Evolutionary conservation across 108 stramenopile genomes (phyloP), one percentile per base, ranked within the genome.

Genomic region (Cylindrotheca fusiformis): DNA sequence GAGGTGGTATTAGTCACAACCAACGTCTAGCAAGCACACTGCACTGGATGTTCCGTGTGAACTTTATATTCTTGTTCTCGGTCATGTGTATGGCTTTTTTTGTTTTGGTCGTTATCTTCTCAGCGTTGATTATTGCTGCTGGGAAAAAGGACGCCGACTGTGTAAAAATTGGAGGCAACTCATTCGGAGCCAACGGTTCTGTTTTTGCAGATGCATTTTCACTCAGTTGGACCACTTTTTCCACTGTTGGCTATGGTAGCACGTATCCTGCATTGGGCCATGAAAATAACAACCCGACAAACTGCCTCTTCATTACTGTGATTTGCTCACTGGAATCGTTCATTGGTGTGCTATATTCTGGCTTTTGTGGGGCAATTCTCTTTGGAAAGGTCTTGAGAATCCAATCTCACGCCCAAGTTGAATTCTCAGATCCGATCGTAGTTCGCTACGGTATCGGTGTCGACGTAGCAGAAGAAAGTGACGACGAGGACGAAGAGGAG

Each of bases 161-260:
- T 57, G 68, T 81, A 22, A 65, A 63, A 19, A 54, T 76, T 24
- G 72, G 71, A 3, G 75, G 72, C 22, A 52, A 57, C 0, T 45
- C 57, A 18, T 74, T 79, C 61, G 68, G 30, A 17, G 59, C 64
- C 6, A 41, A 6, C 6, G 55, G 26, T 32, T 25, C 53, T 3
- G 46, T 32, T 0, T 91, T 87, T 60, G 72, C 71, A 0, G 90
- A 86, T 79, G 69, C 73, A 12, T 91, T 86, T 48, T 65, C 80
- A 1, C 69, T 91, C 23, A 86, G 84, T 63, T 91, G 90, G 90
- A 84, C 86, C 0, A 89, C 88, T 10, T 84, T 84, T 68, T 61
- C 70, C 5, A 84, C 86, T 12, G 80, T 81, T 22, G 90, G 90
- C 26, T 87, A 85, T 47, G 89, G 89, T 68, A 76, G 68, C 48